phyloP scores from a whole-genome alignment of 1,139 yeast genomes.

The Hansenula sp. region DNA sequence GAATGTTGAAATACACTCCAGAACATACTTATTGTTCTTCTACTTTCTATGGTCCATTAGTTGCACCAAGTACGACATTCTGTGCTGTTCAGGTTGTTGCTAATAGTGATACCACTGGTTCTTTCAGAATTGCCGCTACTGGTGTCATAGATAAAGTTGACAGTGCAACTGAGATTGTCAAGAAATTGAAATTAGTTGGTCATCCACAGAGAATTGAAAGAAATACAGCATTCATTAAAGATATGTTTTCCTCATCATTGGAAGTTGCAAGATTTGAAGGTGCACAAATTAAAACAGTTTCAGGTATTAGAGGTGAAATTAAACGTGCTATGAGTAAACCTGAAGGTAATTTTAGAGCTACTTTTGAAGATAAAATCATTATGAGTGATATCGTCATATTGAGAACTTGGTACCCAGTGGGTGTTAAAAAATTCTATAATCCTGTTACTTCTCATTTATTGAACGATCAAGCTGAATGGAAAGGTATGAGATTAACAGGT shows the following conservation, averaged over 20 bases:
- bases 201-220: constrained; percentile 90
- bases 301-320: constrained; percentile 97
- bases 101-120: constrained; percentile 76
- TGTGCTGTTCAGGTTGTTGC: constrained; percentile 93
- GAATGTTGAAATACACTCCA: constrained; percentile 97
- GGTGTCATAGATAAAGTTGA: constrained; percentile 95
- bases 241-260: constrained; percentile 88
- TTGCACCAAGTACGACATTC: constrained; percentile 96
- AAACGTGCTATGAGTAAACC: constrained; percentile 92
- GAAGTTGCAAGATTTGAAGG: constrained; percentile 99
- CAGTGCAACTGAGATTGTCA: constrained; percentile 84
- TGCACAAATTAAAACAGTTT: constrained; percentile 91
- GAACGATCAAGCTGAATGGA: constrained; percentile 79
- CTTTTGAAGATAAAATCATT: constrained; percentile 92
- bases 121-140: constrained; percentile 96
- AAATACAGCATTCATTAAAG: constrained; percentile 95
- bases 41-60: constrained; percentile 94
- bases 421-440: constrained; percentile 85
- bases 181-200: constrained; percentile 93
- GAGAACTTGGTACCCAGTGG: constrained; percentile 96
- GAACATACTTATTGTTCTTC: constrained; percentile 98
- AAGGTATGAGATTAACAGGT: constrained; percentile 95
- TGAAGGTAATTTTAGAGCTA: constrained; percentile 97
- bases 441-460: constrained; percentile 91
- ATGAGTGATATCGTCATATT: constrained; percentile 85